These are phyloP conservation scores for Stropharia rugosoannulata DNA, from an alignment of 768 basidiomycete species.

Conservation along the genomic window DNA sequence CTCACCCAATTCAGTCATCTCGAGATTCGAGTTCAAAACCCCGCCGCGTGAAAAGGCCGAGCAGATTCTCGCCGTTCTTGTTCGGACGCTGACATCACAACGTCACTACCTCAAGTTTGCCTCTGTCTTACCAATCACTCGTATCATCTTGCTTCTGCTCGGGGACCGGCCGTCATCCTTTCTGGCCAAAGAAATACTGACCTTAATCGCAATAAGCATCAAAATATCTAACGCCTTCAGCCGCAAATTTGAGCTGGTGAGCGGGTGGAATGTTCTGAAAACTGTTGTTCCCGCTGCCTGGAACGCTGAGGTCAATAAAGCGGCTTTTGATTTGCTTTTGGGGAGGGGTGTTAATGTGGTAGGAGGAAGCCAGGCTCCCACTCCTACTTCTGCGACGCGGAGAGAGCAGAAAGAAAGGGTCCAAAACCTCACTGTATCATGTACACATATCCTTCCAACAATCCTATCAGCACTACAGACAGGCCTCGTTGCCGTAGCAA, in stretches of 20 bases:
- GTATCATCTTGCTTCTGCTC: slow-evolving; percentile 77
- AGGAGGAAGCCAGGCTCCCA: slow-evolving; percentile 13
- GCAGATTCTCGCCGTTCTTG: slow-evolving; percentile 63
- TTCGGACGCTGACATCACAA: slow-evolving; percentile 58
- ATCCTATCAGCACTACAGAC: slow-evolving; percentile 69
- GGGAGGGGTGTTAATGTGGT: slow-evolving; percentile 28
- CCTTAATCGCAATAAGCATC: slow-evolving; percentile 57
- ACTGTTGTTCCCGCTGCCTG: slow-evolving; percentile 66
- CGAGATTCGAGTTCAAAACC: slow-evolving; percentile 49
- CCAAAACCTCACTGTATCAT: slow-evolving; percentile 40
- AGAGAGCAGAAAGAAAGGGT: slow-evolving; percentile 20
- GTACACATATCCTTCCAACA: slow-evolving; percentile 70
- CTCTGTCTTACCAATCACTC: slow-evolving; percentile 70
- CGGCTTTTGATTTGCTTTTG: slow-evolving; percentile 68
- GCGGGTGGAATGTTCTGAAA: slow-evolving; percentile 80
- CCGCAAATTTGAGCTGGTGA: slow-evolving; percentile 81
- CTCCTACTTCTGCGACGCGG: slow-evolving; percentile 18
- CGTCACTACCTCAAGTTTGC: slow-evolving; percentile 69
- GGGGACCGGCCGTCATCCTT: slow-evolving; percentile 68
- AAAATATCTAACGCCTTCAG: slow-evolving; percentile 60
- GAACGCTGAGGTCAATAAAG: slow-evolving; percentile 64
- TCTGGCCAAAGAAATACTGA: slow-evolving; percentile 59
- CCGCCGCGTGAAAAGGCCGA: slow-evolving; percentile 58
- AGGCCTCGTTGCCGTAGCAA: slow-evolving; percentile 45
- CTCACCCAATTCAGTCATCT: slow-evolving; percentile 59